These are phyloP conservation scores for Melocanna baccifera DNA, from an alignment of 176 grass and related monocot genomes.

Conservation along the genomic window DNA sequence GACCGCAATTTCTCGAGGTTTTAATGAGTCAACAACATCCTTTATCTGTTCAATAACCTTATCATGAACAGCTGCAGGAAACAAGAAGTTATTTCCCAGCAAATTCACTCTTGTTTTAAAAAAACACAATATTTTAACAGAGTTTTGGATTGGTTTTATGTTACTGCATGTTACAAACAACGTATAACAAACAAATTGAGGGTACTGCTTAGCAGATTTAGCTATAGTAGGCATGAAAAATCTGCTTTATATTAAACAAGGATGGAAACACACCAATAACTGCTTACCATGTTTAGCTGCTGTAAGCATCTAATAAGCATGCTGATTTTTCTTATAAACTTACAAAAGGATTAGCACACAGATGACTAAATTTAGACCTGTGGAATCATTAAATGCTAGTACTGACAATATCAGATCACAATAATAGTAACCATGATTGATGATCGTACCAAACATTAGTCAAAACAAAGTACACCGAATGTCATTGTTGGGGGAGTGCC, in stretches of 20 bases:
- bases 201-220: constrained; percentile 15
- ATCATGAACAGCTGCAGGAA: constrained; percentile 57
- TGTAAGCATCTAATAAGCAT: neutral
- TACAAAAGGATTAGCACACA: neutral
- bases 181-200: neutral
- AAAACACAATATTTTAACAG: neutral
- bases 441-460: neutral
- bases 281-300: neutral
- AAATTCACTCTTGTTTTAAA: neutral
- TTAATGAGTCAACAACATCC: constrained; percentile 64
- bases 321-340: neutral
- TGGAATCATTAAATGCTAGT: neutral
- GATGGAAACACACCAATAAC: neutral
- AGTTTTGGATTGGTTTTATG: neutral
- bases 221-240: neutral
- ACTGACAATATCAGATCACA: neutral
- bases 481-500: neutral
- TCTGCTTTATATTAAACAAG: neutral
- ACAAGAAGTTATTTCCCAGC: constrained; percentile 18
- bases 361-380: neutral
- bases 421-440: neutral
- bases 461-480: neutral
- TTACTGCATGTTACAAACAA: neutral
- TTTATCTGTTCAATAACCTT: constrained; percentile 70
- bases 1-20: constrained; percentile 53